phyloP scores from a whole-genome alignment of 2,329 filamentous ascomycete genomes.

The Penicillium sp. region DNA sequence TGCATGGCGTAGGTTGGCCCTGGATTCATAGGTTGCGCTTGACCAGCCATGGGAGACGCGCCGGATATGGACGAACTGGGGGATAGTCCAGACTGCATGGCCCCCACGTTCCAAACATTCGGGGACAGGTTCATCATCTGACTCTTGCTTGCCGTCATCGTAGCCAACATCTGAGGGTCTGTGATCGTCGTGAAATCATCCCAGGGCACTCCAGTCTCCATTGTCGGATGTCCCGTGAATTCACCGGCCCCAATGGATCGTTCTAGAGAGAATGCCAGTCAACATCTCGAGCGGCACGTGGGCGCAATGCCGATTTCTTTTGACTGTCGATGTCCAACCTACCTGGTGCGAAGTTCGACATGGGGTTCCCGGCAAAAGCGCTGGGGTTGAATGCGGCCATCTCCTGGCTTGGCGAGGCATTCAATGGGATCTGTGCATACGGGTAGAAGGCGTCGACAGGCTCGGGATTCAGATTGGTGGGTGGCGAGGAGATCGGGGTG shows the following conservation, averaged over 20 bases:
- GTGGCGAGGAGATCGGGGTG: slow-evolving; percentile 47
- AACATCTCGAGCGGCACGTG: slow-evolving; percentile 3
- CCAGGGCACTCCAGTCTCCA: slow-evolving; percentile 38
- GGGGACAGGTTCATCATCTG: slow-evolving; percentile 36
- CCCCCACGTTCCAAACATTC: slow-evolving; percentile 32
- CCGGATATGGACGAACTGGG: slow-evolving; percentile 30
- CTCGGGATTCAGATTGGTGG: slow-evolving; percentile 31
- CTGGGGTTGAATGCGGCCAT: slow-evolving; percentile 33
- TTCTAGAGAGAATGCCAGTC: slow-evolving; percentile 25
- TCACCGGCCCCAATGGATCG: slow-evolving; percentile 29
- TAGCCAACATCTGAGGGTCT: slow-evolving; percentile 36
- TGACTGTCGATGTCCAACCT: slow-evolving; percentile 16
- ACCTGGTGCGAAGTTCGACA: slow-evolving; percentile 39
- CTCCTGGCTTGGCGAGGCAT: slow-evolving; percentile 30
- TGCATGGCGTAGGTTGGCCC: slow-evolving; percentile 34
- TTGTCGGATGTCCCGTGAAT: slow-evolving; percentile 30
- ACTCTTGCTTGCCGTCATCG: slow-evolving; percentile 30
- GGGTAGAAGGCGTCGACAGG: slow-evolving; percentile 38
- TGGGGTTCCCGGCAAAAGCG: slow-evolving; percentile 32
- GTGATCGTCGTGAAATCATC: slow-evolving; percentile 39
- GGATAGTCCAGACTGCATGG: slow-evolving; percentile 29
- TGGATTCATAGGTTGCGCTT: slow-evolving; percentile 31
- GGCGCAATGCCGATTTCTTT: not conserved
- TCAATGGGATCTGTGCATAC: slow-evolving; percentile 37
- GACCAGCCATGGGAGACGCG: slow-evolving; percentile 32